phyloP scores from a whole-genome alignment of 768 basidiomycete genomes.

The Leucogyrophana mollusca region DNA sequence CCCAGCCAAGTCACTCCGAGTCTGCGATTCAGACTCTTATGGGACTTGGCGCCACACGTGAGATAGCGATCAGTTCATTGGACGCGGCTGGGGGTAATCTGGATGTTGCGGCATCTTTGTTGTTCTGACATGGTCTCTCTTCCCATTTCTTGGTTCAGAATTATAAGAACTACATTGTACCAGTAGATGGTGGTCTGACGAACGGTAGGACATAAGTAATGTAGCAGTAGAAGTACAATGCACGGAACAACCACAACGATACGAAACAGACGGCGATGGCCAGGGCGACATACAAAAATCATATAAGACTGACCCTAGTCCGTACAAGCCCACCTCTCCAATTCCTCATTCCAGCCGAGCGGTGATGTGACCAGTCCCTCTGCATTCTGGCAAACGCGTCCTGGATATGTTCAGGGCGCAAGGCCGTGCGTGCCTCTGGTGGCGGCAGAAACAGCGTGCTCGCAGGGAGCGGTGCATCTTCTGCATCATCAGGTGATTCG shows the following conservation, averaged over 20 bases:
- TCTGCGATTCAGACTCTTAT: slow-evolving; percentile 61
- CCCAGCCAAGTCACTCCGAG: slow-evolving; percentile 49
- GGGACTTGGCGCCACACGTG: slow-evolving; percentile 73
- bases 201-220: neutral
- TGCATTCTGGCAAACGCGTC: slow-evolving; percentile 93
- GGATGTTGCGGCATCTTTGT: slow-evolving; percentile 82
- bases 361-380: slow-evolving; percentile 74
- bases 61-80: slow-evolving; percentile 74
- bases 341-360: slow-evolving; percentile 85
- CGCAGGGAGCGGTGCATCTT: slow-evolving; percentile 65
- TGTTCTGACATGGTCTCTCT: slow-evolving; percentile 57
- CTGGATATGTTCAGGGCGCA: slow-evolving; percentile 84
- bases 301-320: slow-evolving; percentile 79
- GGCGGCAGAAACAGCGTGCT: slow-evolving; percentile 81
- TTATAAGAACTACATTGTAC: neutral
- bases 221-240: neutral
- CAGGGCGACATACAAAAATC: slow-evolving; percentile 11
- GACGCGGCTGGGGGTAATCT: slow-evolving; percentile 83
- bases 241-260: too few species aligned
- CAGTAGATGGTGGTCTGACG: slow-evolving; percentile 9
- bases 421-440: slow-evolving; percentile 73
- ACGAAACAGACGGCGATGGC: too few species aligned
- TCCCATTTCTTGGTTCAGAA: neutral
- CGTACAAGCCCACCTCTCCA: slow-evolving; percentile 85
- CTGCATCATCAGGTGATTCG: slow-evolving; percentile 54